Conservation (phyloP, 805 yeast genomes). For the Hanseniaspora clermontiae region DNA sequence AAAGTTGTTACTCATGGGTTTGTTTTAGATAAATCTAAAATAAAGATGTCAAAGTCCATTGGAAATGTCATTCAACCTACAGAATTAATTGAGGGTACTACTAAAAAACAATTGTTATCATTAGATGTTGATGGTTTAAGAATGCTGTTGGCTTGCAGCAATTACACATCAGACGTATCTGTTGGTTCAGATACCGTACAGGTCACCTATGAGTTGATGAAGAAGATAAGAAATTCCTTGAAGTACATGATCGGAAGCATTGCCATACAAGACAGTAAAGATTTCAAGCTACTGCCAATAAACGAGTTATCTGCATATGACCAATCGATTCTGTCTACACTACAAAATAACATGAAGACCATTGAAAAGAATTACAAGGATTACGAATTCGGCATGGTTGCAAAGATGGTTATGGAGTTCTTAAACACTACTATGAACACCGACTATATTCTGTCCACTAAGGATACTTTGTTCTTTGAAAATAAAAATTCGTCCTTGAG, state of each 20-base stretch:
- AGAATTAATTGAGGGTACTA: slow-evolving; percentile 51
- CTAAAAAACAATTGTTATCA: slow-evolving; percentile 39
- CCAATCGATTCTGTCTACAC: slow-evolving; percentile 40
- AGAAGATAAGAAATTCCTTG: slow-evolving; percentile 72
- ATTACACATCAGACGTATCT: slow-evolving; percentile 68
- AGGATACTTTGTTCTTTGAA: slow-evolving; percentile 77
- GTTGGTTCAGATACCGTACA: slow-evolving; percentile 59
- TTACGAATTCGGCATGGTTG: slow-evolving; percentile 57
- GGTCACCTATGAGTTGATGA: slow-evolving; percentile 67
- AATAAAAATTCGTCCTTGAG: slow-evolving; percentile 17
- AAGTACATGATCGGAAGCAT: slow-evolving; percentile 66
- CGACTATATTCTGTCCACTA: slow-evolving; percentile 71
- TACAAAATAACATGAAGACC: slow-evolving; percentile 28
- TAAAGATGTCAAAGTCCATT: slow-evolving; percentile 86
- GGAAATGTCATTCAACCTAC: slow-evolving; percentile 70
- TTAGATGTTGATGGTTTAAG: slow-evolving; percentile 87
- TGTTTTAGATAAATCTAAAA: slow-evolving; percentile 69
- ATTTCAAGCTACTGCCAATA: slow-evolving; percentile 29
- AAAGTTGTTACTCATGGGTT: slow-evolving; percentile 86
- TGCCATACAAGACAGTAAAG: slow-evolving; percentile 32
- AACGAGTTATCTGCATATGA: slow-evolving; percentile 40
- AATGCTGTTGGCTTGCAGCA: slow-evolving; percentile 79
- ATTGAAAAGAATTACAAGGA: slow-evolving; percentile 37
- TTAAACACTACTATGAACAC: slow-evolving; percentile 69
- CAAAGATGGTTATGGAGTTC: slow-evolving; percentile 56